Evolutionary conservation across 495 filamentous ascomycete genomes (phyloP), one percentile per base, ranked within the genome.

Genomic region (Recurvomyces mirabilis): DNA sequence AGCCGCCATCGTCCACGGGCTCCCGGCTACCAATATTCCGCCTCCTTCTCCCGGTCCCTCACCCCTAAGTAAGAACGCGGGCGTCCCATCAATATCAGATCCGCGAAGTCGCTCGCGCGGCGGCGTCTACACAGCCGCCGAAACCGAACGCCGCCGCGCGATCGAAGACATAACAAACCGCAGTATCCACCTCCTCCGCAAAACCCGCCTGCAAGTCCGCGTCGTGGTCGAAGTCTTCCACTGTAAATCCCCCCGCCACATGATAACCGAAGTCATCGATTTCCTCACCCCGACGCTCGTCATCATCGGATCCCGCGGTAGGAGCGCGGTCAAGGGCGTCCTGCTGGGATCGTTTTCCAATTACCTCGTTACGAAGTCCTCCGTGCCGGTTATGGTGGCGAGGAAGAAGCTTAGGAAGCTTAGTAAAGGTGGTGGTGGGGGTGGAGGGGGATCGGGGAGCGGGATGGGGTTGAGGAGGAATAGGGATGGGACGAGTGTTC

Each of bases 301-400:
- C 1, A 84, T 96, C 51, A 73, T 95, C 30, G 91, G 91, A 22
- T 89, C 84, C 43, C 71, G 91, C 53, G 91, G 91, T 28, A 72
- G 87, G 41, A 89, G 84, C 60, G 85, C 88, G 44, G 63, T 98
- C 45, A 96, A 94, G 65, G 91, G 86, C 55, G 86, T 93, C 20
- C 76, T 98, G 23, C 73, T 96, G 14, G 91, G 91, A 14, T 94
- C 87, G 2, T 96, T 98, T 62, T 89, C 84, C 42, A 95, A 94
- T 59, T 98, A 98, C 59, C 72, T 98, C 10, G 85, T 98, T 20
- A 88, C 84, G 32, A 94, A 95, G 65, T 88, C 82, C 39, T 93
- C 84, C 5, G 87, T 94, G n/a, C 91, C 91, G n/a, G 63, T 66
- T 20, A 66, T 66, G 63, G 63, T 66, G 0, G 63, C 63, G 14